phyloP scores from a whole-genome alignment of 495 filamentous ascomycete genomes.

The Talaromyces proteolyticus region DNA sequence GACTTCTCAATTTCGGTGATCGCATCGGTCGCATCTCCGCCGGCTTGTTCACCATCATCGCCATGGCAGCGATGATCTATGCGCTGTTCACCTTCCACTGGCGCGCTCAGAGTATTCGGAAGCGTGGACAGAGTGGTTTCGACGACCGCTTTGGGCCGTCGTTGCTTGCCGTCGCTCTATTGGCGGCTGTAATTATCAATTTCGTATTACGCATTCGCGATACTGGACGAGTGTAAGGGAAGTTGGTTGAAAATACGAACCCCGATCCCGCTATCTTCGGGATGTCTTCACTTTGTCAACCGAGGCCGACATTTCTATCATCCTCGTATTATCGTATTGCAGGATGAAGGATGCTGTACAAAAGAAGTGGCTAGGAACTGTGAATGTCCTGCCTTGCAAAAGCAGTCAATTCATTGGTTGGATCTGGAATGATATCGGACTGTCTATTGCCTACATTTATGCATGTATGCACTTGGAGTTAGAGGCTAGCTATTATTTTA shows the following conservation, averaged over 20 bases:
- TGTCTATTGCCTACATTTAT: no score
- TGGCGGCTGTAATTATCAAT: constrained; percentile 87
- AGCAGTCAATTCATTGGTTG: no score
- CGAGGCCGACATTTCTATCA: no score
- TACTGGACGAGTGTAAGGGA: constrained; percentile 18
- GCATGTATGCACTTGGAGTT: not conserved
- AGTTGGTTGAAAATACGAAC: not conserved
- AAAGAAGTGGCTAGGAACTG: not conserved
- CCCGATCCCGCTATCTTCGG: not conserved
- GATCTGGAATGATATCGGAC: no score
- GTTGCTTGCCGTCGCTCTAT: constrained; percentile 74
- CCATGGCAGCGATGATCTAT: constrained; percentile 94
- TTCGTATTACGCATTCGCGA: constrained; percentile 80
- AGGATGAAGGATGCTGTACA: not conserved
- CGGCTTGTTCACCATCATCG: constrained; percentile 87
- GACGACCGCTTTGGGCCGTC: constrained; percentile 94
- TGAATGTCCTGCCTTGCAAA: no score
- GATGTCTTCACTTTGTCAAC: no score
- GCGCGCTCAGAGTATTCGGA: constrained; percentile 87
- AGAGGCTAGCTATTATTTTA: not conserved
- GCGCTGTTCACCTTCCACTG: constrained; percentile 94
- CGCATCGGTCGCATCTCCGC: constrained; percentile 86
- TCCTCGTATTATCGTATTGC: no score
- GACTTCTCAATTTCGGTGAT: constrained; percentile 97
- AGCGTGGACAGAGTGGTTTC: constrained; percentile 88